phyloP scores from a whole-genome alignment of 257 asterid genomes.

The Salvia rosmarinus region DNA sequence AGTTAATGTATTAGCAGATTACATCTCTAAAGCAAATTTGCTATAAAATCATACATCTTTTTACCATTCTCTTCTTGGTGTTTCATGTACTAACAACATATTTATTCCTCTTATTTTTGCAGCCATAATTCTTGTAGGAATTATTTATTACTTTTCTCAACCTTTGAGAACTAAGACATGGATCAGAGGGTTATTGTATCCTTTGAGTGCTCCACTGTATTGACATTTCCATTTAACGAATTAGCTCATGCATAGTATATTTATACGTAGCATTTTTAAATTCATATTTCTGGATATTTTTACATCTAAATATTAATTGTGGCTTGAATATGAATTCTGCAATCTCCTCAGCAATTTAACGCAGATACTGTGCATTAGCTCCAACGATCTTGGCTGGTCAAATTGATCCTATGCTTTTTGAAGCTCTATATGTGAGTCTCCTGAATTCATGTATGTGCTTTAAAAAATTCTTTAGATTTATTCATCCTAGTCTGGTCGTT shows the following conservation, averaged over 20 bases:
- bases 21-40: neutral
- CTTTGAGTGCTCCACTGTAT: conserved; percentile 34
- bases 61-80: neutral
- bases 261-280: neutral
- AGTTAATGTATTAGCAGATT: neutral
- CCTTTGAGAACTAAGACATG: conserved; percentile 78
- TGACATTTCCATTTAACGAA: neutral
- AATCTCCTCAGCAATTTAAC: conserved; percentile 44
- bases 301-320: neutral
- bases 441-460: conserved; percentile 7
- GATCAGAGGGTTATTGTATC: conserved; percentile 86
- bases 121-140: conserved; percentile 80
- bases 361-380: conserved; percentile 83
- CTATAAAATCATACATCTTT: neutral
- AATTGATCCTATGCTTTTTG: conserved; percentile 90
- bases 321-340: conserved; percentile 18
- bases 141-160: conserved; percentile 86
- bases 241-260: neutral
- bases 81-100: neutral
- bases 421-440: conserved; percentile 87
- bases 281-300: neutral
- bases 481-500: conserved; percentile 10
- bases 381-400: conserved; percentile 92
- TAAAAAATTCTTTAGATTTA: neutral
- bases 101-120: conserved; percentile 39